These are phyloP conservation scores for Clathrospora elynae DNA, from an alignment of 2,329 filamentous ascomycete species.

Conservation along the genomic window DNA sequence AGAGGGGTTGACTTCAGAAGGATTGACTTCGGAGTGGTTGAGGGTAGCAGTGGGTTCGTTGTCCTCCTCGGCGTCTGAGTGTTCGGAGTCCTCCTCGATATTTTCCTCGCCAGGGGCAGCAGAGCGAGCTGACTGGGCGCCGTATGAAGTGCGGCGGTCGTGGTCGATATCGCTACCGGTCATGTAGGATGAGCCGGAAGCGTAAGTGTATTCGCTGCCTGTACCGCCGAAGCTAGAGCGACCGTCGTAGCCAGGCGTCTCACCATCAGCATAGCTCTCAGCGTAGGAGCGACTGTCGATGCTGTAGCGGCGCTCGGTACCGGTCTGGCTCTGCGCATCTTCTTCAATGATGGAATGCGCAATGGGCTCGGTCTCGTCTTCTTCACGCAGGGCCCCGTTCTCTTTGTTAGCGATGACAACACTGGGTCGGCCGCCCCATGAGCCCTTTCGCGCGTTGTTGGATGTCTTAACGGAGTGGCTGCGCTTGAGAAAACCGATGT, in stretches of 20 bases:
- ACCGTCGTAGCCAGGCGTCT: constrained; percentile 44
- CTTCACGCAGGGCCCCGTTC: constrained; percentile 54
- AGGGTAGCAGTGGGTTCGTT: constrained; percentile 37
- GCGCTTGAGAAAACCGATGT: constrained; percentile 59
- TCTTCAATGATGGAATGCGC: constrained; percentile 37
- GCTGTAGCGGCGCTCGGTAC: constrained; percentile 50
- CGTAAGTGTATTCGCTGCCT: constrained; percentile 54
- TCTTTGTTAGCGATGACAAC: constrained; percentile 52
- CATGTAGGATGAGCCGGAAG: constrained; percentile 55
- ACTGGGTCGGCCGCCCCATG: constrained; percentile 44
- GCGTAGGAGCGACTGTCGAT: constrained; percentile 43
- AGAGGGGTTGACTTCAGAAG: constrained; percentile 33
- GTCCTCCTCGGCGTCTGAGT: constrained; percentile 40
- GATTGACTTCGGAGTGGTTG: constrained; percentile 32
- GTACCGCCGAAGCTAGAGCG: constrained; percentile 50
- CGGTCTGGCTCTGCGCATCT: constrained; percentile 43
- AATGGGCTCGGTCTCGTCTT: constrained; percentile 46
- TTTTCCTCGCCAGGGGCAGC: constrained; percentile 35
- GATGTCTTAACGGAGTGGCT: constrained; percentile 50
- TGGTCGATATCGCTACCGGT: constrained; percentile 53
- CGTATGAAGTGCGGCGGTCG: constrained; percentile 52
- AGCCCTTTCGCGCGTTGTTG: constrained; percentile 42
- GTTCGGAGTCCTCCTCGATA: constrained; percentile 40
- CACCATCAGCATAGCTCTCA: constrained; percentile 42
- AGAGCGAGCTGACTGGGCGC: constrained; percentile 44